These are phyloP conservation scores for Bipolaris sorokiniana DNA, from an alignment of 2,329 filamentous ascomycete genomes.

Conservation along the genomic window DNA sequence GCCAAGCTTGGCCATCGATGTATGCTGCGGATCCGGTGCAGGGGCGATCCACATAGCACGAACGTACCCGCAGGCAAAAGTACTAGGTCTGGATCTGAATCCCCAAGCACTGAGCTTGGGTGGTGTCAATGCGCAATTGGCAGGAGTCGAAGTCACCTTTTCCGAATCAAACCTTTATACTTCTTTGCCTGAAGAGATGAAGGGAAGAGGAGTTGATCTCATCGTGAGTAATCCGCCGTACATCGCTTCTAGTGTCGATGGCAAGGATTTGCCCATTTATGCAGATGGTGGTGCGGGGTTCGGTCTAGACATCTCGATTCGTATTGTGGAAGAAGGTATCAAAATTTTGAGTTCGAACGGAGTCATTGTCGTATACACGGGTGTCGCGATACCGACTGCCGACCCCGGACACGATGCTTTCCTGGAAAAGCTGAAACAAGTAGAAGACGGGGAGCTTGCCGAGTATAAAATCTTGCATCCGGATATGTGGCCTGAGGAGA, in stretches of 20 bases:
- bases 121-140: conserved; percentile 24
- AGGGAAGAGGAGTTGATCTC: conserved; percentile 22
- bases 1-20: conserved; percentile 25
- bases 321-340: conserved; percentile 29
- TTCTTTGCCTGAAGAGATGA: conserved; percentile 17
- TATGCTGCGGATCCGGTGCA: conserved; percentile 33
- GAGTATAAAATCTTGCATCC: conserved; percentile 33
- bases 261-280: conserved; percentile 31
- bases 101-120: conserved; percentile 26
- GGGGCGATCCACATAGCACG: conserved; percentile 34
- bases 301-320: conserved; percentile 30
- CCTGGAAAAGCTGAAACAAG: conserved; percentile 21
- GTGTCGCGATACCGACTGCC: conserved; percentile 27
- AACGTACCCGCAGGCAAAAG: conserved; percentile 24
- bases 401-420: conserved; percentile 28
- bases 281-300: conserved; percentile 33
- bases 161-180: conserved; percentile 30
- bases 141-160: conserved; percentile 20
- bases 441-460: conserved; percentile 18
- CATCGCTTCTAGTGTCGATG: conserved; percentile 30
- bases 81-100: conserved; percentile 30
- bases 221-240: conserved; percentile 37
- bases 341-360: conserved; percentile 23
- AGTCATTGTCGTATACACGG: conserved; percentile 30
- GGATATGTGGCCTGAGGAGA: conserved; percentile 37